Evolutionary conservation across 2,329 filamentous ascomycete species (phyloP), one percentile per base, ranked within the genome.

Genomic region (Alternaria burnsii): DNA sequence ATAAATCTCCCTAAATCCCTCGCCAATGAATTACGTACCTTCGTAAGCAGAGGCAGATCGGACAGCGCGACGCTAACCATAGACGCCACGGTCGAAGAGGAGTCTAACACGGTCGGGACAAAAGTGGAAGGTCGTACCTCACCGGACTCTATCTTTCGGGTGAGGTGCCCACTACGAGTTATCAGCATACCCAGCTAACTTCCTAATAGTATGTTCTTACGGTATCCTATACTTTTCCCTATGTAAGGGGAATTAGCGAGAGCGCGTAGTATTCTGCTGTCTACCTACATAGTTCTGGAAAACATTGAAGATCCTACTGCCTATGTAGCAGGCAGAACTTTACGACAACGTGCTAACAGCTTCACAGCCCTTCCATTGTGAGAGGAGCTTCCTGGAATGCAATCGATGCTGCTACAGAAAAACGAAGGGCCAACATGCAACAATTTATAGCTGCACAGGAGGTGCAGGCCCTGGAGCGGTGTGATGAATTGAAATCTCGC

Each of bases 331-430:
- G 18, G 38, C 38, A 41, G 16, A 22, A 5, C n/a, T 7, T 11
- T 20, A 10, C 12, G 16, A 14, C 10, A 7, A 41, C 4, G 22
- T n/a, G n/a, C 36, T 40, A 20, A 40, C n/a, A 20, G 8, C n/a
- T 40, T 20, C n/a, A 9, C 8, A 54, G 40, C 20, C 51, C 40
- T 43, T 16, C 40, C 11, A 18, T 41, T 20, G 16, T 9, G 26
- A 42, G 28, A 44, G 16, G n/a, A 44, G 38, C 20, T 32, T 54
- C 51, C 14, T 54, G 51, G 51, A 11, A 36, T 22, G 51, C 51
- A 28, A 54, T 54, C 3, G 51, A 43, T 32, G 40, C 40, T 20
- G 40, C 20, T 22, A 54, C 4, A n/a, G 20, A 28, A 26, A 16
- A 18, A 24, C 6, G 16, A 5, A 2, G 11, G 16, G 46, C 32